A percentile compares a stretch with the other conserved stretches of the same genome.
Evolutionary conservation across 2,329 filamentous ascomycete species (phyloP).

Genomic region (Xylariales sp.): DNA sequence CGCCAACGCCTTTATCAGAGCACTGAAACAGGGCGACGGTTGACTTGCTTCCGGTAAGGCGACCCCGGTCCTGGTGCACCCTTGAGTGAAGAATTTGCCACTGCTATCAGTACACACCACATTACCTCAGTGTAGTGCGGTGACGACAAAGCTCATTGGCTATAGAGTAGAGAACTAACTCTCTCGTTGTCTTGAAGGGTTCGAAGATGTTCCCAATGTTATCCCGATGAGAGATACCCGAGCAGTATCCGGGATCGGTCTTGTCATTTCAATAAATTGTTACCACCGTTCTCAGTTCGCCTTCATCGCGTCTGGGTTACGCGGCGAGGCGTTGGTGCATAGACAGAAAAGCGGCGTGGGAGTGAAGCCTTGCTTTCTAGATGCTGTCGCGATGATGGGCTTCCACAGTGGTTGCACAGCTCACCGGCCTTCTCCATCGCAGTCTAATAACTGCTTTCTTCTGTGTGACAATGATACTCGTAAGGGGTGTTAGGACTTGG

Average conservation of each 20-base stretch:
- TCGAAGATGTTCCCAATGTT: not conserved
- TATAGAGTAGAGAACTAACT: not conserved
- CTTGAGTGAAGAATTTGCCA: constrained; percentile 8
- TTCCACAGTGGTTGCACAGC: not conserved
- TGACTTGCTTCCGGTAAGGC: constrained; percentile 34
- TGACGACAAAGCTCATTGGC: constrained; percentile 18
- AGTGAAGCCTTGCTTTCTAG: not conserved
- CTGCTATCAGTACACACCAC: too few relatives aligned
- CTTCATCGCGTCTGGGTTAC: not conserved
- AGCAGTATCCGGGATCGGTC: constrained; percentile 1
- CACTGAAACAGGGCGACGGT: constrained; percentile 30
- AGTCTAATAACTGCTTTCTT: not conserved
- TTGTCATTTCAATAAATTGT: constrained; percentile 1
- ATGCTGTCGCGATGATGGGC: not conserved
- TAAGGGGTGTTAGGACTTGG: constrained; percentile 13
- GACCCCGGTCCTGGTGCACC: constrained; percentile 29
- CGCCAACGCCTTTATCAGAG: constrained; percentile 22
- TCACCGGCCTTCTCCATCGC: not conserved
- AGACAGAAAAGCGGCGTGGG: not conserved
- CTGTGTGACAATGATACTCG: not conserved
- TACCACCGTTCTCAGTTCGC: not conserved
- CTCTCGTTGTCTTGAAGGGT: not conserved
- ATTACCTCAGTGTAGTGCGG: not conserved
- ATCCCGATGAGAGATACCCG: not conserved
- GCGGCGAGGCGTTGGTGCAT: constrained; percentile 1